Base-by-base conservation (phyloP, 2,329 filamentous ascomycete genomes). In the Hypoxylon sp. region DNA sequence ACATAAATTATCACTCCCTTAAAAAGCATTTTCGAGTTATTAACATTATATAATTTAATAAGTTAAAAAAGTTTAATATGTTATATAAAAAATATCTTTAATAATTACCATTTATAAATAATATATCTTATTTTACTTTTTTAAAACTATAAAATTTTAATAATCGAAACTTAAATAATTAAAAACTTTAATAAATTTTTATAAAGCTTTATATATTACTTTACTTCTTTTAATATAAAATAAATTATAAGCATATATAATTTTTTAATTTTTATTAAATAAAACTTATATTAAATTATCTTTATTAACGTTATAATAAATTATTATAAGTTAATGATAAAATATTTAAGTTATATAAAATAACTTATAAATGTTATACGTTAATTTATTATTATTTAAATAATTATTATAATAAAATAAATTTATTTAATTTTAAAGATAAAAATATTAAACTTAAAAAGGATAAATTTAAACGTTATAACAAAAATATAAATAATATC, bases 221-320 rank as follows among this genome's bases (percentile, higher is more conserved):
- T 29, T 50, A 50, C 4, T 50, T 50, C 3, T 8, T 5, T n/a
- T 29, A 50, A n/a, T 50, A 50, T 50, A 50, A 50, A 6, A 15
- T 29, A 50, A 29, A 6, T 1, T 1, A 7, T 29, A 29, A 8
- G 7, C 17, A 50, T 50, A 6, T 8, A 29, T 31, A 50, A 50
- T 50, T n/a, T 29, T 2, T n/a, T 3, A 29, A 50, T 1, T 50
- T 50, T 50, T 29, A 50, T 50, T 29, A 17, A 6, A 7, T 50
- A n/a, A 50, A 50, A 10, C n/a, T 50, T n/a, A 50, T 50, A 29
- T 50, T 29, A n/a, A 50, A 50, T 29, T 7, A 50, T 50, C 7
- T n/a, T n/a, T 50, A 50, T n/a, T 29, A 29, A n/a, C 7, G 27
- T 50, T 50, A 50, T 50, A 29, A 50, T 50, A 31, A 50, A 29